These are phyloP conservation scores for Gremmenia infestans DNA, from an alignment of 2,329 filamentous ascomycete genomes.

Conservation along the genomic window DNA sequence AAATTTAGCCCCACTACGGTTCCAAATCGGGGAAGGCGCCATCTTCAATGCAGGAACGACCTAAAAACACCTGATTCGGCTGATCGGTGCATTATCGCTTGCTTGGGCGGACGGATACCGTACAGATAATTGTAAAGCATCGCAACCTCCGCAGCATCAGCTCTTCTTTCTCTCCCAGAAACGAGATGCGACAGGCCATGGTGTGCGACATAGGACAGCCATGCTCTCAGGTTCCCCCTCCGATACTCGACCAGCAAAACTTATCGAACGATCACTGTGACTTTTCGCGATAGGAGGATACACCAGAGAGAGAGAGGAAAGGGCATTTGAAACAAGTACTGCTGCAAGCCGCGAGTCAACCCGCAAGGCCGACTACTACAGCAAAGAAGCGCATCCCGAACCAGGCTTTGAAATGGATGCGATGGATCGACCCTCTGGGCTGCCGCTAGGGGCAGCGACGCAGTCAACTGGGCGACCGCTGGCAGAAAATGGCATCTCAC, in stretches of 20 bases:
- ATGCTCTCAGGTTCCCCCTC: conserved; percentile 1
- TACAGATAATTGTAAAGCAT: neutral
- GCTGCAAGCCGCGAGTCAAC: conserved; percentile 9
- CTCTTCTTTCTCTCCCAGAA: neutral
- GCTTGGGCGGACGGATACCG: neutral
- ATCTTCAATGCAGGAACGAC: conserved; percentile 2
- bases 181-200: neutral
- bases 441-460: conserved; percentile 31
- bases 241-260: neutral
- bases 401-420: conserved; percentile 23
- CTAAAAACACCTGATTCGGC: neutral
- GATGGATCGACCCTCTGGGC: conserved; percentile 31
- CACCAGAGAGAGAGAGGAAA: too few relatives aligned
- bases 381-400: conserved; percentile 5
- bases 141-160: neutral
- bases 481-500: conserved; percentile 34
- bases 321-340: conserved; percentile 22
- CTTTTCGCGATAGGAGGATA: conserved; percentile 5
- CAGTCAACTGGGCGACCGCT: conserved; percentile 35
- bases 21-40: neutral
- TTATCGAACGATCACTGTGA: neutral
- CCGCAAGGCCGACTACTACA: conserved; percentile 14
- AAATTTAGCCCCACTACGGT: neutral
- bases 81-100: neutral
- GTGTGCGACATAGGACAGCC: conserved; percentile 1